Base-by-base conservation (phyloP, 345 rosid genomes). In the Hirschfeldia incana region DNA sequence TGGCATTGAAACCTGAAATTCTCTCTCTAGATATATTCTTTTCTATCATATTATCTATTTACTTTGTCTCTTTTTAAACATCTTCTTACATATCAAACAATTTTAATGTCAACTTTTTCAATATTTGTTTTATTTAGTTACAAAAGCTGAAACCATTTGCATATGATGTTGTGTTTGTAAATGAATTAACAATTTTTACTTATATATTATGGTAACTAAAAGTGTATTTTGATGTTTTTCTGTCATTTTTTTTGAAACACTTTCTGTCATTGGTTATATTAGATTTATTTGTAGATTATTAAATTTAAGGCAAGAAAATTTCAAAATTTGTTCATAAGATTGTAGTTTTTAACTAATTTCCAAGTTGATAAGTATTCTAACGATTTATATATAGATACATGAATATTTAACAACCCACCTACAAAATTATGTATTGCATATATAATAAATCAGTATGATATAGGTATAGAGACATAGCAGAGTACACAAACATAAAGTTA, bases 1-100 rank as follows among this genome's bases (percentile, higher is more conserved):
- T 60, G 37, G 36, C 70, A 70, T 79, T 68, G 78, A 79, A 61
- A 74, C 53, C 67, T 72, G 29, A 44, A 30, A 13, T 17, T 32
- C 53, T 72, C 36, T 16, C 44, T 39, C 44, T 39, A 39, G 17
- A 53, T 53, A 9, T 55, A 70, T 17, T 70, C 44, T 69, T 30
- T 46, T n/a, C 32, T 49, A 17, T 44, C 53, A 62, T 62, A 62
- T 39, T 39, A 39, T 39, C 44, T 39, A 39, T 8, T 8, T 37
- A 37, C 9, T 37, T 37, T 5, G 36, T 36, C 6, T 36, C 39
- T 36, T 0, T 36, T 36, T 39, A 39, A 39, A 9, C 44, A 8
- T 39, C 11, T 37, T 39, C 32, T 62, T 32, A 62, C 62, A 58
- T 26, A 57, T 58, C 30, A 8, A 58, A 58, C 29, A 57, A 8